A percentile compares a stretch with the other conserved stretches of the same genome.
Conservation (phyloP, 345 rosid genomes). For the Aquilaria malaccensis region DNA sequence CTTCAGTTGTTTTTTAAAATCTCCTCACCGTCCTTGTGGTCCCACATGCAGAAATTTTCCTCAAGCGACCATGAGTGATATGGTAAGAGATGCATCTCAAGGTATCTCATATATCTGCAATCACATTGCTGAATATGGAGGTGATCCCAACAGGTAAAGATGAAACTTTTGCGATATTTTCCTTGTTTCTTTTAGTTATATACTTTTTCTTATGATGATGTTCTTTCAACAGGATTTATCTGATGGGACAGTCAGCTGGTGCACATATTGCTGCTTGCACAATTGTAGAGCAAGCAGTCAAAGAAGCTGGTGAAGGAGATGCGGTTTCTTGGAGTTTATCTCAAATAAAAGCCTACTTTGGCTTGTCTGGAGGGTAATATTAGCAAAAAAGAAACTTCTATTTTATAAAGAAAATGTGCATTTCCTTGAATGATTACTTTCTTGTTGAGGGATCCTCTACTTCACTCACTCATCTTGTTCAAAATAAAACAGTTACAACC, state of each 20-base stretch:
- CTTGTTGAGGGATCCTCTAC: background rate
- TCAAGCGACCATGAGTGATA: conserved; percentile 88
- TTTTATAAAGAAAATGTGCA: background rate
- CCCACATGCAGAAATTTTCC: conserved; percentile 76
- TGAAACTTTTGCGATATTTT: background rate
- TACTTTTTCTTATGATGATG: conserved; percentile 6
- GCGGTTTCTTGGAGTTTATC: conserved; percentile 76
- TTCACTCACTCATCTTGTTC: too few species aligned
- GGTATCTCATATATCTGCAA: conserved; percentile 88
- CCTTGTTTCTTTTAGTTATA: background rate
- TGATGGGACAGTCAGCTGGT: conserved; percentile 99
- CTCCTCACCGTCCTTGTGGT: conserved; percentile 4
- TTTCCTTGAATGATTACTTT: background rate
- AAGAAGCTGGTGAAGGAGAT: conserved; percentile 73
- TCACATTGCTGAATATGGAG: conserved; percentile 80
- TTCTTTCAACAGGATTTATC: conserved; percentile 49
- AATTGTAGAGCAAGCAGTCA: conserved; percentile 83
- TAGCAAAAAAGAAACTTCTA: background rate
- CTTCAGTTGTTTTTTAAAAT: background rate
- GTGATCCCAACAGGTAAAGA: conserved; percentile 76
- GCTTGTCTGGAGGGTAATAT: conserved; percentile 88
- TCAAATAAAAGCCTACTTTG: conserved; percentile 82
- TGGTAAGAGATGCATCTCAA: conserved; percentile 85
- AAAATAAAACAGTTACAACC: conserved; percentile 63
- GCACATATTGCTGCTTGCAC: conserved; percentile 95